Conservation (phyloP, 495 filamentous ascomycete genomes). For the Penicillium cataractarum region DNA sequence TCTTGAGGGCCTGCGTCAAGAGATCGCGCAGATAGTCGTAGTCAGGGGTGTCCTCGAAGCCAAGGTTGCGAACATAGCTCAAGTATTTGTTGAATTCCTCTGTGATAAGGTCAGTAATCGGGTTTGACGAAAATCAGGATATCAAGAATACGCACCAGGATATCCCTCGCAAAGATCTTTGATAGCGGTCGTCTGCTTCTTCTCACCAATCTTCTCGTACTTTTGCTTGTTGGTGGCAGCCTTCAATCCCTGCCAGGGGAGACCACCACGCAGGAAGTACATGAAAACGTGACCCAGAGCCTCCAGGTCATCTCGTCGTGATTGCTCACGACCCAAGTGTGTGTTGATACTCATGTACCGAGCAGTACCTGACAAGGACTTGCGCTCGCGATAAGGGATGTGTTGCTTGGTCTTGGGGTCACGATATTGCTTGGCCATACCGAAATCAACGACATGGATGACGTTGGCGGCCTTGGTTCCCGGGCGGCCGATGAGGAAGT, state of each 20-base stretch:
- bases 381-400: conserved; percentile 97
- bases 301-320: conserved; percentile 93
- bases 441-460: conserved; percentile 98
- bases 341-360: conserved; percentile 99
- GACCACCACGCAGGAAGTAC: conserved; percentile 95
- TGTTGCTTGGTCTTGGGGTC: conserved; percentile 99
- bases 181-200: conserved; percentile 97
- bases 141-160: conserved; percentile 61
- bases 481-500: conserved; percentile 97
- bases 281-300: conserved; percentile 98
- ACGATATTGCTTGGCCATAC: conserved; percentile 99
- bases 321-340: conserved; percentile 94
- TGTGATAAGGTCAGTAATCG: conserved; percentile 28
- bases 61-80: conserved; percentile 94
- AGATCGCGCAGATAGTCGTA: conserved; percentile 98
- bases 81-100: conserved; percentile 98
- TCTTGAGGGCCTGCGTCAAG: conserved; percentile 95
- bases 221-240: conserved; percentile 99
- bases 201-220: conserved; percentile 99
- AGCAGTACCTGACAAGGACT: conserved; percentile 95
- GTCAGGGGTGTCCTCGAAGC: conserved; percentile 97
- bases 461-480: conserved; percentile 93
- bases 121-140: not conserved
- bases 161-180: conserved; percentile 97
- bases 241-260: conserved; percentile 98